Percentiles rank a stretch among this genome's conserved stretches.
phyloP scores from a whole-genome alignment of 805 yeast genomes.

The Lipomyces japonicus region DNA sequence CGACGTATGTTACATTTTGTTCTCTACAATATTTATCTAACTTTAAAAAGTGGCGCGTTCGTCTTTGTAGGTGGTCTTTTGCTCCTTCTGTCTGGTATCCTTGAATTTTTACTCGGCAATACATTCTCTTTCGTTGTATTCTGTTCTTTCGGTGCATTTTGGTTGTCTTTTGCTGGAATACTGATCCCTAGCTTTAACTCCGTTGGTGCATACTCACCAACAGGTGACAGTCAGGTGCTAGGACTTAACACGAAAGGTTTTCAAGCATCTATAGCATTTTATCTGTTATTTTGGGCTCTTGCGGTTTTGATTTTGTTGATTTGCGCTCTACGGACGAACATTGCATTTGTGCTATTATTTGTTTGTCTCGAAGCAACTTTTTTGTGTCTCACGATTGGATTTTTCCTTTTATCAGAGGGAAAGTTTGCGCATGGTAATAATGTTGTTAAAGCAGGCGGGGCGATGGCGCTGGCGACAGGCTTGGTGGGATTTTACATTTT shows the following conservation, averaged over 20 bases:
- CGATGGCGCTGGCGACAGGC: slow-evolving; percentile 23
- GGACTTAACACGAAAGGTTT: slow-evolving; percentile 21
- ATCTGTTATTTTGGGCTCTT: slow-evolving; percentile 22
- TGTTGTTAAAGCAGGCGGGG: slow-evolving; percentile 26
- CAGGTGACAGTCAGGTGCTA: slow-evolving; percentile 15
- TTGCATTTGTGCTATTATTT: slow-evolving; percentile 21
- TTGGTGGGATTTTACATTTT: slow-evolving; percentile 23
- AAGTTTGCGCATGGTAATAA: neutral
- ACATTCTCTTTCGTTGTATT: slow-evolving; percentile 13
- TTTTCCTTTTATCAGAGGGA: slow-evolving; percentile 14
- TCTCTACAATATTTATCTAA: neutral
- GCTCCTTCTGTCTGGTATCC: slow-evolving; percentile 2
- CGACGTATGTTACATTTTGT: neutral
- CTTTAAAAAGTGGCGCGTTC: neutral
- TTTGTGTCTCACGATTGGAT: slow-evolving; percentile 21
- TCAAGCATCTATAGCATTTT: slow-evolving; percentile 24
- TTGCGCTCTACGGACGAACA: slow-evolving; percentile 27
- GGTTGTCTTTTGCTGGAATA: slow-evolving; percentile 11
- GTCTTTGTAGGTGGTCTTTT: slow-evolving; percentile 2
- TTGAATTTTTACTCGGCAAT: slow-evolving; percentile 15
- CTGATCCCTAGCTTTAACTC: slow-evolving; percentile 13
- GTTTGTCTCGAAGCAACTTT: slow-evolving; percentile 16
- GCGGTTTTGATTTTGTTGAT: slow-evolving; percentile 18
- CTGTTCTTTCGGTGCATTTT: slow-evolving; percentile 7
- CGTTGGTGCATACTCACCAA: slow-evolving; percentile 9